A percentile compares a stretch with the other conserved stretches of the same genome.
phyloP scores from a whole-genome alignment of 176 grass and related monocot genomes.

The Oryza australiensis region DNA sequence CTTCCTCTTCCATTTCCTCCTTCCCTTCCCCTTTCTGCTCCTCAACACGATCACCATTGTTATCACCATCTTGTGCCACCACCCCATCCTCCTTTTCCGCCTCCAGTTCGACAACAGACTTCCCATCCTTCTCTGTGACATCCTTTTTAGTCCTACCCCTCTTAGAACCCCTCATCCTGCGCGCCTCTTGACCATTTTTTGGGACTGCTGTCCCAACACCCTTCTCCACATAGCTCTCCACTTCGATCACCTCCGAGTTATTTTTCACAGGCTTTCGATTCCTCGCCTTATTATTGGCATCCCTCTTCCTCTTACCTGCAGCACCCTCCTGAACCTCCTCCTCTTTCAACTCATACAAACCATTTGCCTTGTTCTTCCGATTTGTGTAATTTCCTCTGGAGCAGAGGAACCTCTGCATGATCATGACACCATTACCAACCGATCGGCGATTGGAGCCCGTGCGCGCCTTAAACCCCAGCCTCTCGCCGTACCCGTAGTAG shows the following conservation, averaged over 20 bases:
- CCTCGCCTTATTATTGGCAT: conserved; percentile 37
- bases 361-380: conserved; percentile 23
- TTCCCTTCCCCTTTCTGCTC: neutral
- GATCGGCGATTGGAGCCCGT: conserved; percentile 65
- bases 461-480: conserved; percentile 63
- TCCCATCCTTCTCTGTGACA: conserved; percentile 10
- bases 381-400: conserved; percentile 49
- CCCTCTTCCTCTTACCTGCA: conserved; percentile 39
- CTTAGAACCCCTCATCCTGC: conserved; percentile 3
- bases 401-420: conserved; percentile 89
- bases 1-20: conserved; percentile 38
- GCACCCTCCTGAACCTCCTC: conserved; percentile 28
- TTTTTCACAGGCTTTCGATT: conserved; percentile 25
- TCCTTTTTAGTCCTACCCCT: conserved; percentile 36
- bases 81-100: neutral
- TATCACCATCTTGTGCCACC: neutral
- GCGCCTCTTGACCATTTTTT: neutral
- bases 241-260: conserved; percentile 13
- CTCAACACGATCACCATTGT: neutral
- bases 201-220: neutral
- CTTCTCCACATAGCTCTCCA: conserved; percentile 31
- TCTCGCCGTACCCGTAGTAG: conserved; percentile 62
- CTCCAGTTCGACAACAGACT: conserved; percentile 20
- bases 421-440: conserved; percentile 43
- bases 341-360: conserved; percentile 33